These are phyloP conservation scores for Hortaea sp. DNA, from an alignment of 2,329 filamentous ascomycete species.

Conservation along the genomic window DNA sequence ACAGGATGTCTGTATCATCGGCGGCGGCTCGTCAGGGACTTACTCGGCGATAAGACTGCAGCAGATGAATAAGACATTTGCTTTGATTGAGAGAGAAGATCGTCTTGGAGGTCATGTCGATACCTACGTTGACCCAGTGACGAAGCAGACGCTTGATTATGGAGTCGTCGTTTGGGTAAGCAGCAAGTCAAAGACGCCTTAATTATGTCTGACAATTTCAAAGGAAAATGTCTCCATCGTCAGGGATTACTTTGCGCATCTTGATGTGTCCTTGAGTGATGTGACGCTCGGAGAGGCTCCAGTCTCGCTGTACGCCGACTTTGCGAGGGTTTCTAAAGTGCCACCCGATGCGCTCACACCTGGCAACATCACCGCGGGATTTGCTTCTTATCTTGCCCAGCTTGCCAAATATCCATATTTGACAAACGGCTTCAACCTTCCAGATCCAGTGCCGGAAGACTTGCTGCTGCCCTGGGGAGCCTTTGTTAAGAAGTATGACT, in stretches of 20 bases:
- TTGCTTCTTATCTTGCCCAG: slow-evolving; percentile 18
- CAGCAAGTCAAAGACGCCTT: not conserved
- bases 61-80: slow-evolving; percentile 28
- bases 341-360: not conserved
- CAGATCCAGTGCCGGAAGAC: slow-evolving; percentile 35
- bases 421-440: slow-evolving; percentile 34
- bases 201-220: not conserved
- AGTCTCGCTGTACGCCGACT: slow-evolving; percentile 22
- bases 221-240: slow-evolving; percentile 19
- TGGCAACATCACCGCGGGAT: slow-evolving; percentile 6
- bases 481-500: slow-evolving; percentile 39
- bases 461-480: slow-evolving; percentile 39
- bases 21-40: slow-evolving; percentile 33
- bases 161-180: slow-evolving; percentile 34
- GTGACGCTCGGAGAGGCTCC: slow-evolving; percentile 19
- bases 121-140: slow-evolving; percentile 34
- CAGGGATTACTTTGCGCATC: slow-evolving; percentile 35
- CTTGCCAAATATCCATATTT: slow-evolving; percentile 26
- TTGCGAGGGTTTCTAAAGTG: slow-evolving; percentile 11
- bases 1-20: slow-evolving; percentile 30
- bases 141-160: slow-evolving; percentile 26
- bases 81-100: slow-evolving; percentile 31
- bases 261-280: slow-evolving; percentile 29
- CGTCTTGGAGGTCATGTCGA: slow-evolving; percentile 40
- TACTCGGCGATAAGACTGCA: slow-evolving; percentile 32